Base-by-base conservation (phyloP, 2,329 filamentous ascomycete species). In the Colletotrichum scovillei region DNA sequence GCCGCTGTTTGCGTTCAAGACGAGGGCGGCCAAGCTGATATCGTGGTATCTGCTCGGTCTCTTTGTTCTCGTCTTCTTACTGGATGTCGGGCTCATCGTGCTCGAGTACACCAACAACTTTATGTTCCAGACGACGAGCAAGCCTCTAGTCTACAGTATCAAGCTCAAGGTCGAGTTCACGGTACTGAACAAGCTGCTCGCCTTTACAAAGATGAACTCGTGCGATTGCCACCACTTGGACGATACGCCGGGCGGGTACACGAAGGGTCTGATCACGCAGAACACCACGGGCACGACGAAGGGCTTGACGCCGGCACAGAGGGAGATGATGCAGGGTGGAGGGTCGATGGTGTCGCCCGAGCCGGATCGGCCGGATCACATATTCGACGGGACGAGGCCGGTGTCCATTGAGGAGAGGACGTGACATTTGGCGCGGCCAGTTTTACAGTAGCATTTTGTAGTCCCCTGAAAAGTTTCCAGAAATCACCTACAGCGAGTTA, bases 161-260 rank as follows among this genome's bases (percentile, higher is more conserved):
- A 75, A 74, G 66, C 68, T 75, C 2, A 74, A 88, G 75, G 80
- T 88, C 12, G 87, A 89, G 77, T 85, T 88, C 63, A 83, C 84
- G 5, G 85, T 89, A 12, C 80, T 90, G 11, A 85, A 87, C 28
- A 68, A 56, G 42, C 38, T 73, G 46, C 12, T 73, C 19, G 55
- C 70, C 0, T 73, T 70, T 26, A 73, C 70, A 1, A 73, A 65
- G 67, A 73, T 73, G 67, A 73, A 62, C 53, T 46, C 55, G 12
- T 70, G 70, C 32, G 60, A 70, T n/a, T 70, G 70, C 9, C 67
- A 72, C 59, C 66, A 70, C 19, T 24, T 70, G 16, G 26, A 52
- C 9, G 60, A 73, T 6, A 46, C 24, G 4, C 55, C 42, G 30
- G 59, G n/a, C 1, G 32, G n/a, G 3, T 65, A 65, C 32, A 9